Base-by-base conservation (phyloP, 805 yeast species). In the Kodamaea laetipori region DNA sequence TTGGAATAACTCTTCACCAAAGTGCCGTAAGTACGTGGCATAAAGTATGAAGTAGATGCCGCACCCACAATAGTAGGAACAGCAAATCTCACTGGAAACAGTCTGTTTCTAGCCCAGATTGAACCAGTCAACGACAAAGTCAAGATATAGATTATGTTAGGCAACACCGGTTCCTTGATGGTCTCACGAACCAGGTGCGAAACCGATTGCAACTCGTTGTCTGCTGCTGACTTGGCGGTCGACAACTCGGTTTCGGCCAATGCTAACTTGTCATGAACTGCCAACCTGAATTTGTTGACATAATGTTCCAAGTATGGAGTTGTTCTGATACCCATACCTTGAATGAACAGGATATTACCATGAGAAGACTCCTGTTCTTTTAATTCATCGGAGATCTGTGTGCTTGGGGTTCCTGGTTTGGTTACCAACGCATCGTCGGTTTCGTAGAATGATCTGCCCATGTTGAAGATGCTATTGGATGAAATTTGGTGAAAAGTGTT, bases 121-220 rank as follows among this genome's bases (percentile, higher is more conserved):
- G 85, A 78, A 9, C 85, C 84, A 1, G 79, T 54, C 48, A 82
- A 72, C 3, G 82, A 62, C 4, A 75, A 67, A 0, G 86, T 80
- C 30, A 82, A 61, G 4, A 81, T 76, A 53, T 77, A 76, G 39
- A 81, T 71, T 31, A 75, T 57, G 33, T 69, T 67, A 13, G 87
- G 87, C 44, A 82, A 68, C 3, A 79, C 63, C 5, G 82, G 80
- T 49, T 80, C 85, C 41, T 61, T 67, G 13, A 79, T 67, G 23
- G 71, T 41, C 5, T 64, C 48, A 17, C 65, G 49, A 39, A 71
- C 61, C 37, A 58, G 60, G n/a, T 46, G 43, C 25, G 58, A 52
- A 3, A 76, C 44, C 15, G 54, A 53, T 17, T 54, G 45, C 30
- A 61, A 46, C 52, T 80, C 83, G 47, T 78, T 76, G 17, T 50